Conservation (phyloP, 805 yeast genomes). For the Suhomyces xylopsoci region DNA sequence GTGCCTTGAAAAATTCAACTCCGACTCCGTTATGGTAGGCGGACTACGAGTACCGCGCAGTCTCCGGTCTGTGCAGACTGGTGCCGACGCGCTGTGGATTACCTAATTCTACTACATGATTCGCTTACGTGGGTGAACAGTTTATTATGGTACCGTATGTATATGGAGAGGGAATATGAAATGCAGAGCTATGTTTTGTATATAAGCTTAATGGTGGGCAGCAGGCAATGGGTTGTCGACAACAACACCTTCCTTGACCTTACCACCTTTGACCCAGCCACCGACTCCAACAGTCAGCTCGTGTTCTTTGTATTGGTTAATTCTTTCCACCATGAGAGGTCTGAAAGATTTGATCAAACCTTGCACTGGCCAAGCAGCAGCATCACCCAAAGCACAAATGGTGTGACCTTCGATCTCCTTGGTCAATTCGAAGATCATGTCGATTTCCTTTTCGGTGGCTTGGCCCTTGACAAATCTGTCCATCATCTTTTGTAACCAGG, state of each 20-base stretch:
- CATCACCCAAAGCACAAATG: conserved; percentile 89
- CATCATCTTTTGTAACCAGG: conserved; percentile 83
- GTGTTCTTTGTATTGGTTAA: conserved; percentile 55
- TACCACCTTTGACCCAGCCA: conserved; percentile 71
- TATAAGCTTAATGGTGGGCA: conserved; percentile 27
- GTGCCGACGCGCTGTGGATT: not conserved
- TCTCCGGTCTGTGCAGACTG: not conserved
- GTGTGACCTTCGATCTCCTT: conserved; percentile 90
- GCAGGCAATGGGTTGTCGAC: conserved; percentile 57
- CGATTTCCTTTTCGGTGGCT: conserved; percentile 78
- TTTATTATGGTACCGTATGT: not conserved
- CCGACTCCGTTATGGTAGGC: conserved; percentile 3
- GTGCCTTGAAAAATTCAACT: conserved; percentile 1
- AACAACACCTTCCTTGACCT: conserved; percentile 60
- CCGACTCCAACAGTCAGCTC: conserved; percentile 56
- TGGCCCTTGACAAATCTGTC: conserved; percentile 76
- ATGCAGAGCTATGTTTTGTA: not conserved
- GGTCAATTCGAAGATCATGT: conserved; percentile 77
- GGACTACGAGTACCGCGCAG: conserved; percentile 1
- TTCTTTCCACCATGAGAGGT: conserved; percentile 77
- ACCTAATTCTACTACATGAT: not conserved
- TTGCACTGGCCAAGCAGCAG: conserved; percentile 92
- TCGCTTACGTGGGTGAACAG: not conserved
- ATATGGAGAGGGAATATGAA: not conserved
- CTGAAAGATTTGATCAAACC: conserved; percentile 83